These are phyloP conservation scores for Xylariales sp. DNA, from an alignment of 2,329 filamentous ascomycete genomes.

Conservation along the genomic window DNA sequence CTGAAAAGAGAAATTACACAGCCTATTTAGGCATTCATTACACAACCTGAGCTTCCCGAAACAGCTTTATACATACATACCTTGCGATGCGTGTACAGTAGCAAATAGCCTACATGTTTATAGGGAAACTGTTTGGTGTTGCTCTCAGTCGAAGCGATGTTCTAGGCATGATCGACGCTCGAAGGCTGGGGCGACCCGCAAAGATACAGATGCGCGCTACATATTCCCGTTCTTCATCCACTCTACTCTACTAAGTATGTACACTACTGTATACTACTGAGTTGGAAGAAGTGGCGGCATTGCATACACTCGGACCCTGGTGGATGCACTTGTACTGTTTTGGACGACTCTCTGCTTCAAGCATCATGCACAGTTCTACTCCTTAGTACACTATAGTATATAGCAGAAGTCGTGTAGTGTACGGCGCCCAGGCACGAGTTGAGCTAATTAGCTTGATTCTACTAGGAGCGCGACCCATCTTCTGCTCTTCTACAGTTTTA, in stretches of 20 bases:
- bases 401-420: too few relatives aligned
- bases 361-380: not conserved
- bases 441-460: conserved; percentile 24
- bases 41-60: conserved; percentile 1
- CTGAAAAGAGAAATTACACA: conserved; percentile 26
- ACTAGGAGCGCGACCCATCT: not conserved
- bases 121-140: conserved; percentile 9
- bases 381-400: too few relatives aligned
- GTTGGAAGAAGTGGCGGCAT: conserved; percentile 17
- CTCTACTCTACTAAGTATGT: too few relatives aligned
- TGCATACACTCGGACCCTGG: not conserved
- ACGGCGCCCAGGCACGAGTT: not conserved
- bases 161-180: conserved; percentile 15
- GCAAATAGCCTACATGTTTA: not conserved
- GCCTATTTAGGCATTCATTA: conserved; percentile 16
- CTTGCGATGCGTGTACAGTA: not conserved
- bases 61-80: not conserved
- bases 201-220: conserved; percentile 17
- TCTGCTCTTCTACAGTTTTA: too few relatives aligned
- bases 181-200: conserved; percentile 11
- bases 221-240: conserved; percentile 21
- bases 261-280: not conserved
- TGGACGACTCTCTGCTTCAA: not conserved
- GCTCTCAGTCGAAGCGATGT: not conserved
- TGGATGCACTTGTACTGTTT: conserved; percentile 1